Percentiles rank a stretch among this genome's conserved stretches.
phyloP scores from a whole-genome alignment of 495 filamentous ascomycete species.

The Lophium mytilinum region DNA sequence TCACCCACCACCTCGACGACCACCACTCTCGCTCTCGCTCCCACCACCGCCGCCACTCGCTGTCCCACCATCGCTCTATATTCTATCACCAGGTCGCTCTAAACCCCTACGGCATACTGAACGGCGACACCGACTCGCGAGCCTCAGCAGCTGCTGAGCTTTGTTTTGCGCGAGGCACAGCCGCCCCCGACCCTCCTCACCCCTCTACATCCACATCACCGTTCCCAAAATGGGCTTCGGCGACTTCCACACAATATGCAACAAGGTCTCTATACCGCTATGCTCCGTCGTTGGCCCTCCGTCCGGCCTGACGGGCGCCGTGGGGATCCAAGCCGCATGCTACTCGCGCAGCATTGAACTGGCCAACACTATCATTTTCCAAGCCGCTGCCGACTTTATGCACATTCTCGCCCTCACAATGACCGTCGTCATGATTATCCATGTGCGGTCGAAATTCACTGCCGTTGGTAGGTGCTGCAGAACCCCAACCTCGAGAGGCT shows the following conservation, averaged over 20 bases:
- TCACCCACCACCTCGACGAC: no score
- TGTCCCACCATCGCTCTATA: no score
- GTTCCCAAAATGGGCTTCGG: slow-evolving; percentile 68
- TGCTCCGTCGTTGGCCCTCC: slow-evolving; percentile 74
- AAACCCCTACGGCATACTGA: background rate
- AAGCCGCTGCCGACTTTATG: slow-evolving; percentile 82
- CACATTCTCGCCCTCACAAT: slow-evolving; percentile 88
- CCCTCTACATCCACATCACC: background rate
- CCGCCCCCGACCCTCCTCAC: background rate
- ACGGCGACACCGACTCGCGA: background rate
- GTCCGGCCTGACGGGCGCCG: slow-evolving; percentile 53
- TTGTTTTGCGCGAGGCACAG: background rate
- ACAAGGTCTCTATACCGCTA: slow-evolving; percentile 73
- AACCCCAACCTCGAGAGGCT: no score
- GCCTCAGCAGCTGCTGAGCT: background rate
- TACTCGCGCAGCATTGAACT: slow-evolving; percentile 92
- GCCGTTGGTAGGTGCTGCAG: slow-evolving; percentile 71
- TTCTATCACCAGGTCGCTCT: no score
- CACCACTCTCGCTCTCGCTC: no score
- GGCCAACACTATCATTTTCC: slow-evolving; percentile 97
- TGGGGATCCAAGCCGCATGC: slow-evolving; percentile 82
- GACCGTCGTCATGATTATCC: slow-evolving; percentile 94
- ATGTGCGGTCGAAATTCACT: slow-evolving; percentile 95
- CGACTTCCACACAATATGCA: slow-evolving; percentile 80
- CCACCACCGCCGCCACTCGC: no score